Evolutionary conservation across 1,139 yeast genomes (phyloP).

Genomic region (Waltiozyma sp.): DNA sequence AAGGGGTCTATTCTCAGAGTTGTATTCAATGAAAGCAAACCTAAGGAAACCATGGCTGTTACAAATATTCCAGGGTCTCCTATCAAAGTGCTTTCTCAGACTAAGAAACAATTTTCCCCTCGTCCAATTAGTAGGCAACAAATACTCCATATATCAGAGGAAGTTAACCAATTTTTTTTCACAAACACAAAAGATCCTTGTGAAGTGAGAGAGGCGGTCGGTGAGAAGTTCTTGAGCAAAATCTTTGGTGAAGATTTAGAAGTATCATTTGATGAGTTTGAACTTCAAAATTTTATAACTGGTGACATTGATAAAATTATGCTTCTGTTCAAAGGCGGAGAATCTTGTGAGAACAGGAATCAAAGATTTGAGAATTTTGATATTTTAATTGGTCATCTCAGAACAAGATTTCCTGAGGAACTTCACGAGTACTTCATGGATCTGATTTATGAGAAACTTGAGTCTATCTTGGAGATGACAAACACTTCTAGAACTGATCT

Average conservation of each 20-base stretch:
- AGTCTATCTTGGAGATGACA: slow-evolving; percentile 8
- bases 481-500: slow-evolving; percentile 11
- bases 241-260: slow-evolving; percentile 14
- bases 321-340: slow-evolving; percentile 7
- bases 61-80: too few relatives aligned
- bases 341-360: slow-evolving; percentile 15
- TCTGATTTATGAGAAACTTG: slow-evolving; percentile 7
- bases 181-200: too few relatives aligned
- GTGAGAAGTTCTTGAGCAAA: slow-evolving; percentile 15
- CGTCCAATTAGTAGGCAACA: neutral
- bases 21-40: neutral
- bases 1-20: neutral
- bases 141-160: neutral
- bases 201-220: neutral
- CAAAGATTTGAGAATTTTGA: slow-evolving; percentile 9
- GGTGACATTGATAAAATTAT: slow-evolving; percentile 7
- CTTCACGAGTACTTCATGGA: slow-evolving; percentile 8
- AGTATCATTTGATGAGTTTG: slow-evolving; percentile 3
- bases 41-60: too few relatives aligned
- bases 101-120: neutral
- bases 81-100: neutral
- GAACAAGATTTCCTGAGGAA: slow-evolving; percentile 9
- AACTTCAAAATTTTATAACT: slow-evolving; percentile 3
- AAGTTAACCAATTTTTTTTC: neutral
- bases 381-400: slow-evolving; percentile 11